Evolutionary conservation across 2,329 filamentous ascomycete species (phyloP), one percentile per base, ranked within the genome.

Genomic region (Fusarium scirpi): DNA sequence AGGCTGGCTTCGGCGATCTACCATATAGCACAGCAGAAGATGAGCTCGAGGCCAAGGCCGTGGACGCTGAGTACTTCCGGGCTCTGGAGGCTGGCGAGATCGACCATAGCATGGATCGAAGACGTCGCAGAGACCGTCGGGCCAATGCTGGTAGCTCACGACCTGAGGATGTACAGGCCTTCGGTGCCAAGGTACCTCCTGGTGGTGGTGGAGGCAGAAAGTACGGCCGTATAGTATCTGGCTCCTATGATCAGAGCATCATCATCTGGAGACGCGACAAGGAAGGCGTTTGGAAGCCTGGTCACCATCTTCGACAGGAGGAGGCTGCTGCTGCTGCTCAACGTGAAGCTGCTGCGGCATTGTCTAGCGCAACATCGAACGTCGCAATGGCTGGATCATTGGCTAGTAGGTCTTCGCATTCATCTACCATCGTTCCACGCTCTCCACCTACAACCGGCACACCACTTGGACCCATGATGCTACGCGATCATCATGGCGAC

Each of bases 221-320:
- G 71, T 98, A 95, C 84, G 94, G 92, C 12, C 91, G 94, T n/a
- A 99, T 99, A 63, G 94, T 99, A 6, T 98, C 94, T 9, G 96
- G 96, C 4, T 97, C 94, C 1, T 99, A 99, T 74, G 96, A 99
- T 73, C 94, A 97, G 81, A 94, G 90, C 13, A 94, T 99, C 73
- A 94, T 98, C 71, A 93, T 99, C 60, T 99, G 96, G 96, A 91
- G 92, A 72, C 91, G 93, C 66, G 92, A 97, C 70, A 88, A 90
- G 70, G 90, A 96, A 71, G 94, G 94, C 4, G 88, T 92, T 27
- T 98, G 96, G 94, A 90, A 90, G 71, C 89, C 91, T 57, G 89
- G 27, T 29, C 90, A 34, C 70, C 88, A 89, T 46, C 84, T 97
- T 12, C 87, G 90, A 41, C 93, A 97, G 77, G 91, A 92, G 76